Evolutionary conservation across 495 filamentous ascomycete species (phyloP).

Genomic region (Clohesyomyces aquaticus): DNA sequence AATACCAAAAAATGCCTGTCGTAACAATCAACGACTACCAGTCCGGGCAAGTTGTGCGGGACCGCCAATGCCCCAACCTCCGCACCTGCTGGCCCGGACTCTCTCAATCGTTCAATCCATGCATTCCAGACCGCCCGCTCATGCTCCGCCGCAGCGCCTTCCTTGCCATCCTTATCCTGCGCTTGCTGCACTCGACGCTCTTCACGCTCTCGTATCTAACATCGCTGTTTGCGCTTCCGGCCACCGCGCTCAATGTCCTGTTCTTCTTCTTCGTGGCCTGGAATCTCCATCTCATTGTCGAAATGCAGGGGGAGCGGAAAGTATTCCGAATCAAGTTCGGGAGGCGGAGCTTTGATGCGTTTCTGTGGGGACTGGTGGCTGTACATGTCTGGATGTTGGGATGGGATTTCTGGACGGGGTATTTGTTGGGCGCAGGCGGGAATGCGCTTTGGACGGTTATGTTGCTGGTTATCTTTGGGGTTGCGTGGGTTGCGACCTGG

Average conservation of each 20-base stretch:
- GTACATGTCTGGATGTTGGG: not conserved
- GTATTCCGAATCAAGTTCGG: constrained; percentile 5
- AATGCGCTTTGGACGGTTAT: constrained; percentile 2
- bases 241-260: constrained; percentile 4
- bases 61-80: constrained; percentile 22
- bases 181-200: constrained; percentile 7
- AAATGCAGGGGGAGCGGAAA: constrained; percentile 14
- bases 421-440: constrained; percentile 5
- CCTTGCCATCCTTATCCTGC: constrained; percentile 13
- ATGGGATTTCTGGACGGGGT: constrained; percentile 7
- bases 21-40: constrained; percentile 22
- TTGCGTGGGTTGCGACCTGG: constrained; percentile 17
- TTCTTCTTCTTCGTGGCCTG: constrained; percentile 29
- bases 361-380: constrained; percentile 6
- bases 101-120: constrained; percentile 19
- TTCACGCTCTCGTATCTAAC: not conserved
- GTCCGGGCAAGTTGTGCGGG: not conserved
- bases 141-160: constrained; percentile 19
- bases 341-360: constrained; percentile 15
- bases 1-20: constrained; percentile 18
- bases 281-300: constrained; percentile 31
- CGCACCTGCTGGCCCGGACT: constrained; percentile 18
- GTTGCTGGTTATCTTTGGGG: constrained; percentile 7
- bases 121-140: not conserved
- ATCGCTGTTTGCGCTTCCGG: not conserved